Evolutionary conservation across 2,329 filamentous ascomycete species (phyloP), one percentile per base, ranked within the genome.

Genomic region (Arthrobotrys conoides): DNA sequence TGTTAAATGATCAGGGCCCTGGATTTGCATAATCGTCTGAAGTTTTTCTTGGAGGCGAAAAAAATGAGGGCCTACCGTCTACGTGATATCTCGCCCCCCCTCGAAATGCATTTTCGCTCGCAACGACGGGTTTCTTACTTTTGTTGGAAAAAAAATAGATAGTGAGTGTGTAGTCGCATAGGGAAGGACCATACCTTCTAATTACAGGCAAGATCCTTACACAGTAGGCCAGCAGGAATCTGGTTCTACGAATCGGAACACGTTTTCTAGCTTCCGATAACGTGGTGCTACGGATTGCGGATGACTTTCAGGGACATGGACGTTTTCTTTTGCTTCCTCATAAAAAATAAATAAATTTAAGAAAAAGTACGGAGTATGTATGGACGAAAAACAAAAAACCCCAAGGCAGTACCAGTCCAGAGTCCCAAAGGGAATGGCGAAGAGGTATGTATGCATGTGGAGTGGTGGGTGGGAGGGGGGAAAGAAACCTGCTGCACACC

Each of bases 191-290:
- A 41, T 36, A 33, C 51, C 24, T 51, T 55, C n/a, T 48, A 22
- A 5, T 68, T 63, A 38, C 63, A 75, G 65, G 65, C 72, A 69
- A 70, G 67, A 68, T 71, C 73, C 73, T 55, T 63, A 77, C 66
- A 70, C 48, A 65, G 46, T 44, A 76, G 65, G 65, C 55, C 65
- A 51, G 61, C 49, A 33, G 30, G 70, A 67, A 66, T 71, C 67
- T 67, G 67, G 73, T 77, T 77, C 73, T 77, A 44, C 73, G 73
- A 77, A 77, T 77, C 73, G 73, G 73, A 77, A 77, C 73, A 44
- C 67, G 66, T 61, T 71, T 66, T 77, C 59, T 10, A 71, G 73
- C 67, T 69, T 77, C 73, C 73, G 73, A 71, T 71, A 77, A 77
- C 73, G 73, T 77, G 73, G 73, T 77, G 73, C 61, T 65, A 76